phyloP scores from a whole-genome alignment of 306 rosid species.

The Styphnolobium japonicum region DNA sequence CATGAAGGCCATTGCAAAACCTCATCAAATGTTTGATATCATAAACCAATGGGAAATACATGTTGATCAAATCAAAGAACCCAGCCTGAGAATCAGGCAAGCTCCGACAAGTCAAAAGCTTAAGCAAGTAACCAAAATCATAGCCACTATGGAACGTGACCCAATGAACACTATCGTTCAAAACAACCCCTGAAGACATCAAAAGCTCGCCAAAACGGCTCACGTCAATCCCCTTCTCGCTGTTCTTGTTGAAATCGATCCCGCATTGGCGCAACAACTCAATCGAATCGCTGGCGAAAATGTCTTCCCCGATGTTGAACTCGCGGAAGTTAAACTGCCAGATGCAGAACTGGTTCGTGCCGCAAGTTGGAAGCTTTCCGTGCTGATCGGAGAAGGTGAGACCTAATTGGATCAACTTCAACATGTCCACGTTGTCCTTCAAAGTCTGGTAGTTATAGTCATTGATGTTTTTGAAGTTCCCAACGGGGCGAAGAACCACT shows the following conservation, averaged over 20 bases:
- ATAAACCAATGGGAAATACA: slow-evolving; percentile 2
- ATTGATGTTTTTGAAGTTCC: slow-evolving; percentile 50
- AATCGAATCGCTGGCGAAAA: slow-evolving; percentile 16
- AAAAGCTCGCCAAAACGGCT: slow-evolving; percentile 25
- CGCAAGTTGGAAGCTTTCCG: slow-evolving; percentile 59
- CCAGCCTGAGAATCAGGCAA: neutral
- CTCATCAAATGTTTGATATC: slow-evolving; percentile 16
- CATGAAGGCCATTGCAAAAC: neutral
- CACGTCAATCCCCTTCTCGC: slow-evolving; percentile 18
- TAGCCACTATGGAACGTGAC: slow-evolving; percentile 1
- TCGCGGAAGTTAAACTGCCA: slow-evolving; percentile 20
- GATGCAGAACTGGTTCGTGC: slow-evolving; percentile 34
- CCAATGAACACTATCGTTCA: neutral
- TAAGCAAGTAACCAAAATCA: slow-evolving; percentile 14
- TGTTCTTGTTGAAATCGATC: slow-evolving; percentile 23
- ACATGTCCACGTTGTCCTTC: slow-evolving; percentile 59
- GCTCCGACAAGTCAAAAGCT: slow-evolving; percentile 5
- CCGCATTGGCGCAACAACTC: slow-evolving; percentile 1
- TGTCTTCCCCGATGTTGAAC: neutral
- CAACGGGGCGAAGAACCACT: slow-evolving; percentile 61
- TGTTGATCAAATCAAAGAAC: neutral
- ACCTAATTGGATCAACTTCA: slow-evolving; percentile 68
- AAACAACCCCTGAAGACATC: slow-evolving; percentile 14
- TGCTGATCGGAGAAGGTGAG: slow-evolving; percentile 57
- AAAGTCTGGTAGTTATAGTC: slow-evolving; percentile 59